phyloP scores from a whole-genome alignment of 129 eudicot species.

The Solidago caesia region DNA sequence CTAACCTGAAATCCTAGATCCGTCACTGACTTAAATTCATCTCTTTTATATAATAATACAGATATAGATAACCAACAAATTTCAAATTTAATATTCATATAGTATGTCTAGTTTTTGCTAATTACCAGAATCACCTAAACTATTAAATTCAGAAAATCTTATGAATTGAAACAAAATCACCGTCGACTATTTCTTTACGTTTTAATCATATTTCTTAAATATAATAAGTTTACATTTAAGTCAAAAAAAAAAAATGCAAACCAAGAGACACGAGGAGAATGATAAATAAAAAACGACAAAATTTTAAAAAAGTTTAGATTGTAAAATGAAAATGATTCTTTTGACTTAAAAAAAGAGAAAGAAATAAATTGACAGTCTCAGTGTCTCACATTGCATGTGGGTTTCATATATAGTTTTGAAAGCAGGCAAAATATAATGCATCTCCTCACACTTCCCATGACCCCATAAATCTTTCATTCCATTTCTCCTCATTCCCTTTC shows the following conservation, averaged over 20 bases:
- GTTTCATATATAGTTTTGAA: constrained; percentile 5
- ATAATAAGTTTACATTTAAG: background rate
- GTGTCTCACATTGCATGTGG: constrained; percentile 31
- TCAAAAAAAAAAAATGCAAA: constrained; percentile 25
- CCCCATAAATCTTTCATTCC: constrained; percentile 5
- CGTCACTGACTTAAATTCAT: too few relatives aligned
- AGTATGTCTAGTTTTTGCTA: too few relatives aligned
- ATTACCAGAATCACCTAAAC: too few relatives aligned
- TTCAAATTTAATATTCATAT: too few relatives aligned
- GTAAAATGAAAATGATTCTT: constrained; percentile 33
- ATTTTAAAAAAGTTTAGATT: background rate
- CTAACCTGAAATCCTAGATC: too few relatives aligned
- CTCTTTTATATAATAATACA: background rate
- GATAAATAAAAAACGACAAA: background rate
- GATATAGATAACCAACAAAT: background rate
- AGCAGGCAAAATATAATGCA: constrained; percentile 35
- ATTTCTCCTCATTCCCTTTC: background rate
- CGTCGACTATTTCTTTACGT: background rate
- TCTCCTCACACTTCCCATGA: constrained; percentile 43
- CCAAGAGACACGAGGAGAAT: constrained; percentile 37
- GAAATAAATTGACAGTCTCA: constrained; percentile 16
- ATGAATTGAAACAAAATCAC: constrained; percentile 23
- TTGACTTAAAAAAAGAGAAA: constrained; percentile 27
- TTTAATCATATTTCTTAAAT: background rate
- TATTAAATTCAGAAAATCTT: constrained; percentile 1